phyloP scores from a whole-genome alignment of 768 basidiomycete genomes.

The Termitomyces eurrhizus region DNA sequence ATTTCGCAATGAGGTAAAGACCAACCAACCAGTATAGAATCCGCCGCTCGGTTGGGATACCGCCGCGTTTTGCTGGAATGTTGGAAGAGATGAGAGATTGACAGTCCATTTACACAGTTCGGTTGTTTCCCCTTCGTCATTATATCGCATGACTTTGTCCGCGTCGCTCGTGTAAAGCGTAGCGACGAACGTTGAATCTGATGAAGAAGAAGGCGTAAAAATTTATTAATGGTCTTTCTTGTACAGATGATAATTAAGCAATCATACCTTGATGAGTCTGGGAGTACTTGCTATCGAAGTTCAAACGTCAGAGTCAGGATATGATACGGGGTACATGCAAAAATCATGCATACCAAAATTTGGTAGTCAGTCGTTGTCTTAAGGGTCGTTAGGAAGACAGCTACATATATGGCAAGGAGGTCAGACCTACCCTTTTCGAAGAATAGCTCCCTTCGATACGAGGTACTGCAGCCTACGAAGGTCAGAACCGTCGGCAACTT shows the following conservation, averaged over 20 bases:
- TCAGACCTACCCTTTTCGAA: constrained; percentile 71
- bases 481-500: constrained; percentile 14
- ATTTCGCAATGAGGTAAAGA: neutral
- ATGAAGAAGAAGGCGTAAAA: constrained; percentile 7
- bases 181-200: constrained; percentile 80
- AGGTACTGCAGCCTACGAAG: constrained; percentile 75
- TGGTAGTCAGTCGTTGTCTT: constrained; percentile 78
- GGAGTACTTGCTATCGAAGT: constrained; percentile 60
- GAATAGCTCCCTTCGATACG: constrained; percentile 81
- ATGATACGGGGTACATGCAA: neutral
- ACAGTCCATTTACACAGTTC: constrained; percentile 89
- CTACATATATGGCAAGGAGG: constrained; percentile 16
- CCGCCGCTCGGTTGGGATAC: constrained; percentile 48
- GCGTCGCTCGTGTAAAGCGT: constrained; percentile 74
- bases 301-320: neutral
- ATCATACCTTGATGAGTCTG: constrained; percentile 50
- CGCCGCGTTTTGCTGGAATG: constrained; percentile 70
- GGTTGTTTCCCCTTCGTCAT: constrained; percentile 74
- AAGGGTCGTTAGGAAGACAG: constrained; percentile 15
- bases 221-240: neutral
- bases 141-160: constrained; percentile 78
- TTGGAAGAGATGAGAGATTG: constrained; percentile 72
- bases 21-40: constrained; percentile 70
- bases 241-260: neutral
- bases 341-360: constrained; percentile 63